Evolutionary conservation across 176 grass and related monocot genomes (phyloP).

Genomic region (Rhynchospora pubera): DNA sequence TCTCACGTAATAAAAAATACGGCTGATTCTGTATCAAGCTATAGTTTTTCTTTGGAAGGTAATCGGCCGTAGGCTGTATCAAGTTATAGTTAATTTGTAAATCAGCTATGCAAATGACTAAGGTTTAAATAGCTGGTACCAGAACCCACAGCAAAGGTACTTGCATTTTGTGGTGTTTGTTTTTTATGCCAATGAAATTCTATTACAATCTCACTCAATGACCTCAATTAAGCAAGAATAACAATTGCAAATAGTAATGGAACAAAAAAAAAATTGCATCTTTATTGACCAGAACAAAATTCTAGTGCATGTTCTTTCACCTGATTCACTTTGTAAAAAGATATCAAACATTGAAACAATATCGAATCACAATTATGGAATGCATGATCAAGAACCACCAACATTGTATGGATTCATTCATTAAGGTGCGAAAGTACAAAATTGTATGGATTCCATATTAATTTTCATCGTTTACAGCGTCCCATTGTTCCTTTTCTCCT

Average conservation of each 20-base stretch:
- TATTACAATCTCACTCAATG: not conserved
- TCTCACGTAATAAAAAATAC: not conserved
- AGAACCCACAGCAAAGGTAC: not conserved
- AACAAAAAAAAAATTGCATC: not conserved
- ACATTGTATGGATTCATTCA: slow-evolving; percentile 6
- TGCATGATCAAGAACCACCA: not conserved
- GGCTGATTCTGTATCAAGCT: not conserved
- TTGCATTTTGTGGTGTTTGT: not conserved
- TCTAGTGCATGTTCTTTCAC: not conserved
- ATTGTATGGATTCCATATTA: slow-evolving; percentile 13
- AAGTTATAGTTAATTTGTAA: not conserved
- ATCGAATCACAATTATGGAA: not conserved
- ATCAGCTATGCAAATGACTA: not conserved
- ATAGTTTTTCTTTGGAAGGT: too few relatives aligned
- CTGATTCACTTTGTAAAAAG: not conserved
- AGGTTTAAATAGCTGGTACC: not conserved
- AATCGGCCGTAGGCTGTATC: too few relatives aligned
- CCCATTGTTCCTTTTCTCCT: not conserved
- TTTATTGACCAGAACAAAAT: not conserved
- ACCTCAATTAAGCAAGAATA: not conserved
- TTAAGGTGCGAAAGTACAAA: not conserved
- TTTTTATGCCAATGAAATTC: not conserved
- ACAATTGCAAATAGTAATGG: not conserved
- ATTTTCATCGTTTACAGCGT: not conserved
- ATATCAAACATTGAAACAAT: not conserved